A percentile compares a stretch with the other conserved stretches of the same genome.
Evolutionary conservation across 306 rosid genomes (phyloP).

Genomic region (Quercus ilex): DNA sequence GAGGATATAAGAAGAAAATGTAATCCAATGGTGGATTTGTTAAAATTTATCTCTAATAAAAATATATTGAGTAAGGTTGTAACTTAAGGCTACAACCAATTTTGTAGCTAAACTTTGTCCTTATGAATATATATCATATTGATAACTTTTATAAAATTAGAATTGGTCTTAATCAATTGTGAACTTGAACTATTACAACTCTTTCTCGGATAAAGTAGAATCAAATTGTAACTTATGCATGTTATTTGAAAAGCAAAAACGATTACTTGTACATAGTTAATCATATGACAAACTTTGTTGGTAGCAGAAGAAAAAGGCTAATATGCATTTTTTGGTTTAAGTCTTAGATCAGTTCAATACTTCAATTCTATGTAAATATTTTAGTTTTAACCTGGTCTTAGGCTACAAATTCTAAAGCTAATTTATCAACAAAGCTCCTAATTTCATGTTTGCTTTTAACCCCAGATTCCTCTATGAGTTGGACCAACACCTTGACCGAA

Average conservation of each 20-base stretch:
- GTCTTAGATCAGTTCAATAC: background rate
- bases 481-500: conserved; percentile 86
- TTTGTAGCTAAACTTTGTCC: too few relatives aligned
- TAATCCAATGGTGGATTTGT: too few relatives aligned
- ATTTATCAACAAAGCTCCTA: background rate
- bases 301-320: background rate
- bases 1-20: too few relatives aligned
- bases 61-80: too few relatives aligned
- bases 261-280: background rate
- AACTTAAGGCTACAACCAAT: too few relatives aligned
- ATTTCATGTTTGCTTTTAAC: conserved; percentile 17
- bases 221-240: background rate
- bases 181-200: too few relatives aligned
- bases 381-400: background rate
- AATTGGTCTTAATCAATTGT: background rate
- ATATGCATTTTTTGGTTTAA: background rate
- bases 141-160: background rate
- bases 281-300: background rate
- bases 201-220: too few relatives aligned
- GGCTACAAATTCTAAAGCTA: background rate
- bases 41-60: too few relatives aligned
- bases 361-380: background rate
- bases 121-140: background rate
- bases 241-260: background rate
- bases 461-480: conserved; percentile 70